Conservation (phyloP, 129 eudicot species). For the carrot (Daucus carota) region DNA sequence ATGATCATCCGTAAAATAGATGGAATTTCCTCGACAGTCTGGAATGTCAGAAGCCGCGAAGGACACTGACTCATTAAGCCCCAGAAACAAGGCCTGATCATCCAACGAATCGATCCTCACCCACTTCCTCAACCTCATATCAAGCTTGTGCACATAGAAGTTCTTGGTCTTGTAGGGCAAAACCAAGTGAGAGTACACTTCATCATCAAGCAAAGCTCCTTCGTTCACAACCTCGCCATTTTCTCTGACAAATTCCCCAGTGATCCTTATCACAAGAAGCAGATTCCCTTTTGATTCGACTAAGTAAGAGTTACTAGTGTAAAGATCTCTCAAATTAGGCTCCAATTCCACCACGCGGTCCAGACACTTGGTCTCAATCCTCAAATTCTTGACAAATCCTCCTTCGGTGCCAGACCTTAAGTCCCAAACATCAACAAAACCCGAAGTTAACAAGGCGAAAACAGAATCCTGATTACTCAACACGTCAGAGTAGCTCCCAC, state of each 20-base stretch:
- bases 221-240: slow-evolving; percentile 12
- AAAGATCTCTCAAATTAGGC: not conserved
- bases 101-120: not conserved
- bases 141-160: slow-evolving; percentile 8
- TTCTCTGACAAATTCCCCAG: slow-evolving; percentile 15
- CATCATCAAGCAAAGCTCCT: slow-evolving; percentile 4
- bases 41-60: not conserved
- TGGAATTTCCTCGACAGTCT: not conserved
- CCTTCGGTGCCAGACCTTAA: not conserved
- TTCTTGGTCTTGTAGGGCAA: slow-evolving; percentile 17
- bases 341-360: not conserved
- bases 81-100: not conserved
- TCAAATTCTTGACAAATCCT: not conserved
- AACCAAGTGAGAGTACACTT: slow-evolving; percentile 2
- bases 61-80: not conserved
- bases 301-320: not conserved
- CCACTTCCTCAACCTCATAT: not conserved
- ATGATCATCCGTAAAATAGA: not conserved
- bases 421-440: not conserved
- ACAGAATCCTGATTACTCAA: not conserved
- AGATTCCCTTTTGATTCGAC: not conserved
- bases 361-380: not conserved
- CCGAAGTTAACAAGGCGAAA: not conserved
- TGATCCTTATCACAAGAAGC: slow-evolving; percentile 4
- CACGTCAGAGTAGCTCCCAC: not conserved